These are phyloP conservation scores for Pichia paraexigua DNA, from an alignment of 805 yeast genomes.

Conservation along the genomic window DNA sequence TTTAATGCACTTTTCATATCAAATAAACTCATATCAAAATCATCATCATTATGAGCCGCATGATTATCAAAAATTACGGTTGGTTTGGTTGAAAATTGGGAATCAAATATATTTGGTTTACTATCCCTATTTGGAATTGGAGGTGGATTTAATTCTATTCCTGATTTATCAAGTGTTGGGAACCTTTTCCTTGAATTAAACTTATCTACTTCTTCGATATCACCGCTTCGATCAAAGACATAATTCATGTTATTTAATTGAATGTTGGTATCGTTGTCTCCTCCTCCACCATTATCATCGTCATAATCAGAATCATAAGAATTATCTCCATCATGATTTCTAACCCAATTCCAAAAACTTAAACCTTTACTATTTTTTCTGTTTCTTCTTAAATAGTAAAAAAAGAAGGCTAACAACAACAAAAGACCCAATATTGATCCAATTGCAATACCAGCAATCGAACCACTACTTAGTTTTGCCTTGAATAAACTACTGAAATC, in stretches of 20 bases:
- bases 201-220: neutral
- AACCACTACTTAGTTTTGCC: conserved; percentile 12
- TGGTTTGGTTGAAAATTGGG: neutral
- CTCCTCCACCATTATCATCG: neutral
- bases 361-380: neutral
- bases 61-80: neutral
- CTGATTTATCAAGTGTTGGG: neutral
- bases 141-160: neutral
- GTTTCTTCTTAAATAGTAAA: conserved; percentile 11
- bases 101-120: conserved; percentile 1
- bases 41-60: neutral
- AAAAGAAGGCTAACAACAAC: conserved; percentile 10
- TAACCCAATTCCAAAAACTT: neutral
- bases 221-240: neutral
- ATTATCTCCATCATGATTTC: neutral
- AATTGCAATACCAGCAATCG: conserved; percentile 26
- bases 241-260: neutral
- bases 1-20: conserved; percentile 12
- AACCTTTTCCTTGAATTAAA: neutral
- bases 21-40: conserved; percentile 7
- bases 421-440: conserved; percentile 20
- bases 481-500: conserved; percentile 3
- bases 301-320: neutral
- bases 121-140: conserved; percentile 2
- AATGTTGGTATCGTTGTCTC: neutral